These are phyloP conservation scores for Picochlorum sp. DNA, from an alignment of 139 green algal genomes.

Conservation along the genomic window DNA sequence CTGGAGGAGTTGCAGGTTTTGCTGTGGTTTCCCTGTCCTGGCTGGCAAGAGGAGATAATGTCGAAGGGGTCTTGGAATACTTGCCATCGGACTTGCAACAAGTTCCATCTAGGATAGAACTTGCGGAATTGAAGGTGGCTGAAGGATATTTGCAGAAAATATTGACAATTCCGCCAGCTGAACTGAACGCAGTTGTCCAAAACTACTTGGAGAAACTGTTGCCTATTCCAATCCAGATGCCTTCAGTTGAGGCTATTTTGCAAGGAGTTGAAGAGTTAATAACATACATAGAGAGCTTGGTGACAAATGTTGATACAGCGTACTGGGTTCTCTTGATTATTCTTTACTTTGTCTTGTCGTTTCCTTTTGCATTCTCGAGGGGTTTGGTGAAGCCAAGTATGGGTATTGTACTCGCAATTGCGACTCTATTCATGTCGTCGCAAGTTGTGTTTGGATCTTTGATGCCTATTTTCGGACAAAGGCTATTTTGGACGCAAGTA, in stretches of 20 bases:
- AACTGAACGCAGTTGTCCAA: not conserved
- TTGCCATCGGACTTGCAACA: not conserved
- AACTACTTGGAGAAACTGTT: not conserved
- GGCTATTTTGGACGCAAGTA: slow-evolving; percentile 9
- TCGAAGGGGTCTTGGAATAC: not conserved
- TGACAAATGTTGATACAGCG: not conserved
- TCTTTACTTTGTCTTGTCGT: not conserved
- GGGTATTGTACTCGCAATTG: slow-evolving; percentile 6
- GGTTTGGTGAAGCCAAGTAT: not conserved
- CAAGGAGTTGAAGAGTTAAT: not conserved
- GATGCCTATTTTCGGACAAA: not conserved
- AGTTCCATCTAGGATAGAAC: not conserved
- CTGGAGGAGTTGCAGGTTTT: not conserved
- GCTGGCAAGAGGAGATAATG: slow-evolving; percentile 1
- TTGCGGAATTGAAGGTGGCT: not conserved
- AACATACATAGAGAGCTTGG: not conserved
- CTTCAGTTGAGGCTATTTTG: too few relatives aligned
- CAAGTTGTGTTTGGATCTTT: slow-evolving; percentile 11
- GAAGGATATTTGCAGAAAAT: not conserved
- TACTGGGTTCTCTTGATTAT: slow-evolving; percentile 14
- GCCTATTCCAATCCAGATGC: not conserved
- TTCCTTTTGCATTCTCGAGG: not conserved
- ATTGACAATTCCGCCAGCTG: not conserved
- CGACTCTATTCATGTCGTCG: slow-evolving; percentile 5
- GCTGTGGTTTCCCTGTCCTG: slow-evolving; percentile 5